These are phyloP conservation scores for Leucocoprinus birnbaumii DNA, from an alignment of 768 basidiomycete genomes.

Conservation along the genomic window DNA sequence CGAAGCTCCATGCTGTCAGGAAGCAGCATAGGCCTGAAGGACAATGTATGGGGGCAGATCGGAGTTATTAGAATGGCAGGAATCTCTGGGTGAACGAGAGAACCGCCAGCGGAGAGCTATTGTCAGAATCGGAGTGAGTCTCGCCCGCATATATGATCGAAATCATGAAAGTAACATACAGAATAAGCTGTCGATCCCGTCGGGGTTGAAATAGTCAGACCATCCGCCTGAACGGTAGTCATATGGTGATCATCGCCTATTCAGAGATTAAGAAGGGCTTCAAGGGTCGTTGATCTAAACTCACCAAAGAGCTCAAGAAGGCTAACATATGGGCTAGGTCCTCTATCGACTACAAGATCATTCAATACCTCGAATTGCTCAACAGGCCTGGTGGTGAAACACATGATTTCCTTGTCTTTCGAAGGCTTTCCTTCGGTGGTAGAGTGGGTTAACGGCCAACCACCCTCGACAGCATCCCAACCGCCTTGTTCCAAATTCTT, in stretches of 20 bases:
- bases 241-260: slow-evolving; percentile 98
- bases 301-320: slow-evolving; percentile 93
- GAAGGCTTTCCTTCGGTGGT: slow-evolving; percentile 42
- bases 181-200: slow-evolving; percentile 99
- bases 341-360: slow-evolving; percentile 96
- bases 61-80: slow-evolving; percentile 96
- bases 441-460: slow-evolving; percentile 31
- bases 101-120: slow-evolving; percentile 95
- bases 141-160: slow-evolving; percentile 4
- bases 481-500: slow-evolving; percentile 85
- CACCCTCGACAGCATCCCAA: slow-evolving; percentile 95
- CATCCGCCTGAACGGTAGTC: slow-evolving; percentile 98
- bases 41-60: slow-evolving; percentile 97
- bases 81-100: slow-evolving; percentile 96
- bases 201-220: slow-evolving; percentile 91
- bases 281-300: slow-evolving; percentile 22
- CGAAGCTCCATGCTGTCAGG: slow-evolving; percentile 98
- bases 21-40: slow-evolving; percentile 97
- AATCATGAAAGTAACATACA: slow-evolving; percentile 40
- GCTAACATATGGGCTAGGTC: slow-evolving; percentile 97
- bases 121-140: slow-evolving; percentile 2
- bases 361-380: slow-evolving; percentile 97
- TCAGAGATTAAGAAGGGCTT: slow-evolving; percentile 10
- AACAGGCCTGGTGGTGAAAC: slow-evolving; percentile 90
- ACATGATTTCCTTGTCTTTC: slow-evolving; percentile 98